Evolutionary conservation across 23 red algal genomes (phyloP).

Genomic region (Gracilaria caudata): DNA sequence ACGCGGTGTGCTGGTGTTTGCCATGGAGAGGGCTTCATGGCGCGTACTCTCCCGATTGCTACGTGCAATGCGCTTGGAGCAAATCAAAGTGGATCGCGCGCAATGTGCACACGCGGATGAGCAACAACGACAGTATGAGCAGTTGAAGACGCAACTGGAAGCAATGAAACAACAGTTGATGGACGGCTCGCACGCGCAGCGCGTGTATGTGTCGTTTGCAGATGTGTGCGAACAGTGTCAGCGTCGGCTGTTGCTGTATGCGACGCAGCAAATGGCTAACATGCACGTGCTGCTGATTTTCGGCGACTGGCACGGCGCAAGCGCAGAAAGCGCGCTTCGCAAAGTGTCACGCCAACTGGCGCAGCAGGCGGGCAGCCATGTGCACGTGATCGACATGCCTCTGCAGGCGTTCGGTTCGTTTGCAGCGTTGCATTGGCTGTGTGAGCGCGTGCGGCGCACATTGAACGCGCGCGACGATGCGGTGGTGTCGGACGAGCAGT

Average conservation of each 20-base stretch:
- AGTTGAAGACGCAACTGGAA: conserved; percentile 6
- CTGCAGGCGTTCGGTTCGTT: conserved; percentile 45
- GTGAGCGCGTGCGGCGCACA: background rate
- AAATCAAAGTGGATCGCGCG: background rate
- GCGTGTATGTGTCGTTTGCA: conserved; percentile 5
- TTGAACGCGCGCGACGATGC: background rate
- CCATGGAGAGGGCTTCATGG: background rate
- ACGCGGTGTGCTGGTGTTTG: conserved; percentile 18
- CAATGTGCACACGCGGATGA: background rate
- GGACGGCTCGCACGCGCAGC: background rate
- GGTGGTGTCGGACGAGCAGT: background rate
- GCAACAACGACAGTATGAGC: conserved; percentile 13
- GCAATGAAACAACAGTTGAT: background rate
- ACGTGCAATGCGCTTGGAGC: background rate
- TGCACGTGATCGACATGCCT: conserved; percentile 23
- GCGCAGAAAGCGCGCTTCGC: background rate
- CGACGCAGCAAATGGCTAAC: background rate
- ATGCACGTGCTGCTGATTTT: conserved; percentile 32
- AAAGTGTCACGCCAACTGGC: background rate
- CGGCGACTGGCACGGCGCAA: background rate
- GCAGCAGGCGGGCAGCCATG: conserved; percentile 24
- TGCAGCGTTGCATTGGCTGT: conserved; percentile 30
- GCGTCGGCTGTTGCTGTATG: background rate
- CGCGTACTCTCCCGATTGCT: background rate
- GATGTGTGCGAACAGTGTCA: background rate